Conservation (phyloP, 179 eudicot genomes). For the Nepenthes alata region DNA sequence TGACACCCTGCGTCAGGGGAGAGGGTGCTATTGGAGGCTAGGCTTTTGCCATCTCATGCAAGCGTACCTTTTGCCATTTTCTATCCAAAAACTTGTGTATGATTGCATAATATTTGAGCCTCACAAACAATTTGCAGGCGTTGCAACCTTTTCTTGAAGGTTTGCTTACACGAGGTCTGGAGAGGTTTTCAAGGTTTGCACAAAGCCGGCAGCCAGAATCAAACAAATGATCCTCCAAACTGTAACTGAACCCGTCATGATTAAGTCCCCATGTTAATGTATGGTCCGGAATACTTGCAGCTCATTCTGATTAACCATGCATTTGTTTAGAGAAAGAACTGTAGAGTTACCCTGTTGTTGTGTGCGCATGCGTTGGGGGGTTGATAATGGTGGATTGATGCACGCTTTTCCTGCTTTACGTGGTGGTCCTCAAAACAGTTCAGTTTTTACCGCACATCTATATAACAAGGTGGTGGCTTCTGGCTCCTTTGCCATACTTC, state of each 20-base stretch:
- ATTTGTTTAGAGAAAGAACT: no score
- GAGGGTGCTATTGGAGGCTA: neutral
- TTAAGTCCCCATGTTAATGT: no score
- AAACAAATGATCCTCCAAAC: conserved; percentile 18
- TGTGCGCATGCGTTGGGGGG: no score
- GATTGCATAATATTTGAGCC: neutral
- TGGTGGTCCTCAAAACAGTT: no score
- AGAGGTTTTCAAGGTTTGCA: conserved; percentile 64
- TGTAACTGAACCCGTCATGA: conserved; percentile 1
- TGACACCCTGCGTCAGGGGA: neutral
- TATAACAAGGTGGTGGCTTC: no score
- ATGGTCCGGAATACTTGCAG: no score
- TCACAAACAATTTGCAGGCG: conserved; percentile 38
- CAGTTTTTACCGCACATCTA: no score
- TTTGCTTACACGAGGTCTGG: conserved; percentile 61
- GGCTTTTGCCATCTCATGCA: neutral
- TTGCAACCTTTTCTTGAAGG: conserved; percentile 73
- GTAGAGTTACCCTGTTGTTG: no score
- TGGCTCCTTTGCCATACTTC: no score
- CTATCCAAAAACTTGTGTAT: neutral
- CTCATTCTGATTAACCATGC: no score
- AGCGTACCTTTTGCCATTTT: neutral
- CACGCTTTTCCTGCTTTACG: no score
- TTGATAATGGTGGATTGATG: no score
- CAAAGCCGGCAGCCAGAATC: conserved; percentile 32